Conservation (phyloP, 78 protist genomes). For the Dictyostelium brefeldianum region DNA sequence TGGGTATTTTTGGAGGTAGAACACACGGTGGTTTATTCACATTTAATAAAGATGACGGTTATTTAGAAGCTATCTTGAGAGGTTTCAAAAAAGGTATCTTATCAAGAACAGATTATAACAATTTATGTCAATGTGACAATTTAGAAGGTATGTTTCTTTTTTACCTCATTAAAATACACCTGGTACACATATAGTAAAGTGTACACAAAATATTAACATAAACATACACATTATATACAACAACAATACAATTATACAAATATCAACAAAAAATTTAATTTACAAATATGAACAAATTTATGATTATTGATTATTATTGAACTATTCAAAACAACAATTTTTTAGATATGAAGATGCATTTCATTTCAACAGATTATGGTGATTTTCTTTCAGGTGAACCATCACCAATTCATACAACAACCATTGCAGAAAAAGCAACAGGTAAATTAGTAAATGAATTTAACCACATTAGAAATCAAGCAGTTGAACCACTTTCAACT, state of each 20-base stretch:
- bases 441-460: slow-evolving; percentile 89
- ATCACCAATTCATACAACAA: slow-evolving; percentile 91
- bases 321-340: not conserved
- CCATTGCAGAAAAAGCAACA: slow-evolving; percentile 79
- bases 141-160: slow-evolving; percentile 92
- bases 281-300: not conserved
- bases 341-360: slow-evolving; percentile 96
- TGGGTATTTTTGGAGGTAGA: slow-evolving; percentile 64
- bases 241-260: too few species aligned
- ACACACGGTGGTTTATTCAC: slow-evolving; percentile 76
- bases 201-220: too few species aligned
- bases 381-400: slow-evolving; percentile 96
- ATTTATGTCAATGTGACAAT: slow-evolving; percentile 97
- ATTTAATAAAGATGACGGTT: slow-evolving; percentile 96
- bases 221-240: too few species aligned
- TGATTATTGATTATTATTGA: not conserved
- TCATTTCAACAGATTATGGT: slow-evolving; percentile 96
- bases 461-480: slow-evolving; percentile 89
- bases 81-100: slow-evolving; percentile 92
- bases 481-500: slow-evolving; percentile 94
- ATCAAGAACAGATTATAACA: slow-evolving; percentile 90
- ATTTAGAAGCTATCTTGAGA: slow-evolving; percentile 91
- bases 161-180: not conserved
- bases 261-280: not conserved
- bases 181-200: too few species aligned